Base-by-base conservation (phyloP, 495 filamentous ascomycete species). In the Clohesyomyces aquaticus region DNA sequence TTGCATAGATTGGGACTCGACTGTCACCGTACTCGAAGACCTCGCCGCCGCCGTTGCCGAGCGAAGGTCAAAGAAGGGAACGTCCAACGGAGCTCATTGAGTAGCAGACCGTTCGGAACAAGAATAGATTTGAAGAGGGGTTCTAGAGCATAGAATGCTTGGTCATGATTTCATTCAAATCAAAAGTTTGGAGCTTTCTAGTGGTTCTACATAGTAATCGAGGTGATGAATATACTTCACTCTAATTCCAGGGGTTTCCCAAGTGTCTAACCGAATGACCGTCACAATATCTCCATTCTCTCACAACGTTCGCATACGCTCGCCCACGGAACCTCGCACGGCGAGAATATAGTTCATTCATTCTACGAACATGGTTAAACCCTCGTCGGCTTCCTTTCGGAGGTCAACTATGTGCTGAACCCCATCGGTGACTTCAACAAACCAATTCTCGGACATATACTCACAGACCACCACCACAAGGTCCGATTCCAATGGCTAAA, bases 1-100 rank as follows among this genome's bases (percentile, higher is more conserved):
- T 46, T 98, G 94, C 77, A 96, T 98, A 69, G 81, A 91, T 79
- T 98, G 94, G 94, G 89, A 95, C 42, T 81, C 78, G 38, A 98
- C 94, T 0, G 88, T 96, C 50, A 79, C 85, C 3, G 89, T 94
- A 1, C 82, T 98, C n/a, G 87, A 95, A 67, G 83, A 89, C 69
- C 83, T 98, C 3, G 95, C 94, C 10, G 87, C 87, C 23, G 89
- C 89, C n/a, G 88, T 97, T 41, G 83, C 86, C 32, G 87, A 84
- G 27, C 83, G 94, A 71, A 82, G 94, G 45, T 73, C 79, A 27
- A 68, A 76, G 50, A 61, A 55, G 11, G 48, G 46, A 3, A 46
- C 41, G 1, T 45, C 35, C 2, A 61, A 61, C 46, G 54, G 54
- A 11, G 46, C 53, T 1, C 54, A 65, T 26, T 65, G 29, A 52